phyloP scores from a whole-genome alignment of 2,329 filamentous ascomycete genomes.

The Neofusicoccum kwambonambiense region DNA sequence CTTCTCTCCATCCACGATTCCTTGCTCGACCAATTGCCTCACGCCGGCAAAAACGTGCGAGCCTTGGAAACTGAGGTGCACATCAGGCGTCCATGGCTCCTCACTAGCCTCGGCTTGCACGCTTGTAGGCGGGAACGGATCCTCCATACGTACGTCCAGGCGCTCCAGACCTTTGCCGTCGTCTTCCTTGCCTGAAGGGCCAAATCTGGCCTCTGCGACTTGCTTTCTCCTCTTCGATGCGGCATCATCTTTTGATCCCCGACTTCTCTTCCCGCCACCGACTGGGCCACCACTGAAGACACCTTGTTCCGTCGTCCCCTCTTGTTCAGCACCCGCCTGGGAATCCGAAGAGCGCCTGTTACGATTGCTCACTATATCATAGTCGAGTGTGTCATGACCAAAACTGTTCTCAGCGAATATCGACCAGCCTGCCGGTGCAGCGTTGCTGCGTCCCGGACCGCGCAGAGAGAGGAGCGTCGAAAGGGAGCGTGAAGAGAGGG shows the following conservation, averaged over 20 bases:
- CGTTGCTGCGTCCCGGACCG: constrained; percentile 68
- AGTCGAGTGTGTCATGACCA: constrained; percentile 52
- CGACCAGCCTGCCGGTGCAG: constrained; percentile 74
- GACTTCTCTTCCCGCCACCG: neutral
- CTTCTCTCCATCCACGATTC: constrained; percentile 69
- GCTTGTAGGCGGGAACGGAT: constrained; percentile 34
- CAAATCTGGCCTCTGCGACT: constrained; percentile 69
- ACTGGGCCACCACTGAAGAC: neutral
- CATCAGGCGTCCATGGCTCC: constrained; percentile 54
- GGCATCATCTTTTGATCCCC: constrained; percentile 13
- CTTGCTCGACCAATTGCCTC: constrained; percentile 72
- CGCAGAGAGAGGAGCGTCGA: constrained; percentile 66
- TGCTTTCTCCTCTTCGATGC: constrained; percentile 58
- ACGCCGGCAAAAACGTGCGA: constrained; percentile 79
- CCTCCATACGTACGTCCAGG: constrained; percentile 51
- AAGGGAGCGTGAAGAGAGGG: constrained; percentile 69
- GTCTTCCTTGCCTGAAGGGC: constrained; percentile 45
- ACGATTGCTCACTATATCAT: neutral
- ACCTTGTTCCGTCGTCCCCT: neutral
- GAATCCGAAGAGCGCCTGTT: neutral
- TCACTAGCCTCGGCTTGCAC: constrained; percentile 19
- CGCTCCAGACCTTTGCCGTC: constrained; percentile 46
- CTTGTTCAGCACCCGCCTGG: neutral
- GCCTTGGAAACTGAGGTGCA: constrained; percentile 70
- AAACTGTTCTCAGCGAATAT: constrained; percentile 68